Evolutionary conservation across 495 filamentous ascomycete species (phyloP).

Genomic region (Penicillium nucicola): DNA sequence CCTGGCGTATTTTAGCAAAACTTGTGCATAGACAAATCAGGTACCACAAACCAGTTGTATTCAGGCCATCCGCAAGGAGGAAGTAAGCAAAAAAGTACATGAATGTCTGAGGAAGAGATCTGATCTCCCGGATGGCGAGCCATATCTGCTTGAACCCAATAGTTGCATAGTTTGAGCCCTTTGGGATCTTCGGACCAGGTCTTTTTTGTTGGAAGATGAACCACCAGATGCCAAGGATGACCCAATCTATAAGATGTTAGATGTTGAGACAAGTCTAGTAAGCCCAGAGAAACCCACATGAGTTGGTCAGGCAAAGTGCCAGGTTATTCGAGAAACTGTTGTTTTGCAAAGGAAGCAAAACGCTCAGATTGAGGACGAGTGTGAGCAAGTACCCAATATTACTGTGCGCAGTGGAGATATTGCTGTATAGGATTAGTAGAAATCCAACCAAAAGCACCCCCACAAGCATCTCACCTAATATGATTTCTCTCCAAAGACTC

Average conservation of each 20-base stretch:
- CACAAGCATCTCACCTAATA: slow-evolving; percentile 28
- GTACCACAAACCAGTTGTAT: slow-evolving; percentile 40
- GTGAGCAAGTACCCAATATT: slow-evolving; percentile 49
- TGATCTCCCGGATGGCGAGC: slow-evolving; percentile 40
- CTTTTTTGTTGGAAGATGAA: slow-evolving; percentile 50
- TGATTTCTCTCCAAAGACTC: slow-evolving; percentile 49
- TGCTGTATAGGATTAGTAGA: slow-evolving; percentile 16
- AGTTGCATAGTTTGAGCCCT: slow-evolving; percentile 43
- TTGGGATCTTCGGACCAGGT: slow-evolving; percentile 42
- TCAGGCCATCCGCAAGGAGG: slow-evolving; percentile 47
- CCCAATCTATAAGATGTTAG: slow-evolving; percentile 36
- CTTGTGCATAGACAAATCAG: too few species aligned
- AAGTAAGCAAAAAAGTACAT: slow-evolving; percentile 48
- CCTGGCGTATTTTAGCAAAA: slow-evolving; percentile 14
- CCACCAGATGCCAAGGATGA: slow-evolving; percentile 50
- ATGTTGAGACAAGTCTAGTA: background rate
- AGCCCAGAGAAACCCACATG: slow-evolving; percentile 21
- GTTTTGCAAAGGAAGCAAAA: slow-evolving; percentile 40
- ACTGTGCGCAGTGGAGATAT: slow-evolving; percentile 48
- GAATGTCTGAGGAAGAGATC: slow-evolving; percentile 43
- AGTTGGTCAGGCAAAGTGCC: slow-evolving; percentile 46
- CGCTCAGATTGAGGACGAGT: slow-evolving; percentile 43
- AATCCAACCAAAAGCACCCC: too few species aligned
- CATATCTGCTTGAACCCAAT: slow-evolving; percentile 49
- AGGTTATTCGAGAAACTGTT: slow-evolving; percentile 44